Conservation (phyloP, 225 moss, liverwort and hornwort genomes). For the Marchantia paleacea region DNA sequence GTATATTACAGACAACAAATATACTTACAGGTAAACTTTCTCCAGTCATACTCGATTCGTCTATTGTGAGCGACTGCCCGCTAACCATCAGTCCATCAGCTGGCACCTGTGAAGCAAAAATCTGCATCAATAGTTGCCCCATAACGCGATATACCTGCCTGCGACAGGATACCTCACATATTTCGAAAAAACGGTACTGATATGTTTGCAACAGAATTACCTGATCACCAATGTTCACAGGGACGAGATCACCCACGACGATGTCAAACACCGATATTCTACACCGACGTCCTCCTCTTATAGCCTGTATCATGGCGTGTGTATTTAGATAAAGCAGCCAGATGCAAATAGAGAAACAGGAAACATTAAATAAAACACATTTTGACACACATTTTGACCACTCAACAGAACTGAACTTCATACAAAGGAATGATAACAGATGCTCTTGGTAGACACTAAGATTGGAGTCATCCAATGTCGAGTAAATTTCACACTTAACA, state of each 20-base stretch:
- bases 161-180: background rate
- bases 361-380: too few species aligned
- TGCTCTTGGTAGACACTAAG: too few species aligned
- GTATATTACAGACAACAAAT: background rate
- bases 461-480: too few species aligned
- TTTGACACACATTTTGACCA: too few species aligned
- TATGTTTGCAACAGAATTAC: constrained; percentile 26
- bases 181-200: background rate
- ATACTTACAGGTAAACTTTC: constrained; percentile 71
- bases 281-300: constrained; percentile 75
- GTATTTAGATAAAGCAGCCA: background rate
- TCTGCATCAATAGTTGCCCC: background rate
- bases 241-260: constrained; percentile 77
- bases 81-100: constrained; percentile 74
- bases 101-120: constrained; percentile 51
- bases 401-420: too few species aligned
- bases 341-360: too few species aligned
- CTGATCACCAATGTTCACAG: constrained; percentile 79
- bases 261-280: constrained; percentile 82
- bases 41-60: constrained; percentile 88
- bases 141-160: too few species aligned
- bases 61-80: constrained; percentile 67
- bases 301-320: constrained; percentile 43
- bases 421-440: too few species aligned
- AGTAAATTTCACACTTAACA: too few species aligned